Evolutionary conservation across 2,329 filamentous ascomycete species (phyloP), one percentile per base, ranked within the genome.

Genomic region (Exophiala dermatitidis): DNA sequence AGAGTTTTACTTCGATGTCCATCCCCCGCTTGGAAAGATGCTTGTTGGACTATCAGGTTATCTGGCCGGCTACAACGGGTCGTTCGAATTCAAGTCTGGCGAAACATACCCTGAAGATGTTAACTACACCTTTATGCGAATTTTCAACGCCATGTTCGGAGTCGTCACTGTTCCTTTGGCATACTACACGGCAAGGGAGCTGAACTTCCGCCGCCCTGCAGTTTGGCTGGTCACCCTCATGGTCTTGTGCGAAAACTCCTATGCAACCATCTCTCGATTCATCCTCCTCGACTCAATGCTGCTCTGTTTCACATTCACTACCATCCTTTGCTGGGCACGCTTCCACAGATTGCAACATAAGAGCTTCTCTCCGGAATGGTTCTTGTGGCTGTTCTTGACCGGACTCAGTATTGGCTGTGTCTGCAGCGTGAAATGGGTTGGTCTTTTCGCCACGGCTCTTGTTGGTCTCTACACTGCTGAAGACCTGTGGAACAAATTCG

Each of bases 281-380:
- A 97, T 98, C 65, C 84, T 98, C 28, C 83, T 98, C 65, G 93
- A 98, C 72, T 97, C 93, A 0, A 98, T 98, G 93, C 81, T 98
- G 48, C 81, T 98, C 37, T 97, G 90, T 75, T 96, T 95, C 68
- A 98, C 94, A n/a, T 93, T 97, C 63, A 90, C 90, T 10, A 98
- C 93, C 4, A 87, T 94, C 58, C 83, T 97, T 65, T 97, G 91
- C 80, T 98, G 91, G 90, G 84, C 90, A 66, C 93, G 90, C 70
- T 97, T 98, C 73, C 93, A 98, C 72, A 84, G 86, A 66, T 81
- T 93, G 64, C 88, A 90, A 66, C 78, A 86, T 67, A 81, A 87
- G 68, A 89, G 87, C 66, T 98, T 97, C 69, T 88, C 89, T 51
- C 77, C 82, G 1, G 88, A 95, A 70, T 98, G 93, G 93, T 95